Percentiles rank a stretch among this genome's conserved stretches.
Evolutionary conservation across 176 grass and related monocot species (phyloP).

Genomic region (Urochloa ruziziensis): DNA sequence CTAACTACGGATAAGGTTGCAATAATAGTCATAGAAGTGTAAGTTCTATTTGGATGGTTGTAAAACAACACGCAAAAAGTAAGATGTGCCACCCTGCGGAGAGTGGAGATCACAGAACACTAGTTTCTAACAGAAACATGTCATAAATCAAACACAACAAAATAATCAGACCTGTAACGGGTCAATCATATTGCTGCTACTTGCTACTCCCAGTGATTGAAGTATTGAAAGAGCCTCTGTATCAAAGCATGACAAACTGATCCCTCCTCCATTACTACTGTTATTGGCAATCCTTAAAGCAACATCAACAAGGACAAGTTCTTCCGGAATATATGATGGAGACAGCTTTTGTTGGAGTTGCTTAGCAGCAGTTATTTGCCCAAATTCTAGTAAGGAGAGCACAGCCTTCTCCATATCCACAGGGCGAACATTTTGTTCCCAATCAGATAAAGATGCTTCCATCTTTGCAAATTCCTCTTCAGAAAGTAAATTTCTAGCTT

Average conservation of each 20-base stretch:
- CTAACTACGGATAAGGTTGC: not conserved
- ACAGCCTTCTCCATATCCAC: conserved; percentile 94
- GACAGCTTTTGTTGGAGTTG: conserved; percentile 95
- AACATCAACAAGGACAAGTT: conserved; percentile 82
- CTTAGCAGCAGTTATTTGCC: conserved; percentile 95
- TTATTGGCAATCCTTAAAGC: conserved; percentile 76
- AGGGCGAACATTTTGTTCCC: conserved; percentile 89
- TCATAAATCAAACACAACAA: conserved; percentile 15
- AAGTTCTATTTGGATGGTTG: conserved; percentile 1
- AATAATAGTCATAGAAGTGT: not conserved
- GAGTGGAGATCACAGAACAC: not conserved
- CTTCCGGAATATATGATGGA: conserved; percentile 75
- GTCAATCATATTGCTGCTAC: conserved; percentile 48
- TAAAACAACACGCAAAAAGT: not conserved
- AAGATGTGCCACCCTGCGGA: not conserved
- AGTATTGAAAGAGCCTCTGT: conserved; percentile 51
- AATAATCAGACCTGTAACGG: conserved; percentile 70
- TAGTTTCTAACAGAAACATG: not conserved
- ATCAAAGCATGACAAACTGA: conserved; percentile 60
- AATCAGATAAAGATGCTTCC: conserved; percentile 74
- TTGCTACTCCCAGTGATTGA: conserved; percentile 45
- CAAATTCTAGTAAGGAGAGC: conserved; percentile 94
- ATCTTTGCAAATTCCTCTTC: conserved; percentile 72
- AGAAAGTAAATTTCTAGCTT: conserved; percentile 49
- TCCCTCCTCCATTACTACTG: conserved; percentile 49